These are phyloP conservation scores for Dissophora globulifera DNA, from an alignment of 192 early-diverging fungal genomes.

Conservation along the genomic window DNA sequence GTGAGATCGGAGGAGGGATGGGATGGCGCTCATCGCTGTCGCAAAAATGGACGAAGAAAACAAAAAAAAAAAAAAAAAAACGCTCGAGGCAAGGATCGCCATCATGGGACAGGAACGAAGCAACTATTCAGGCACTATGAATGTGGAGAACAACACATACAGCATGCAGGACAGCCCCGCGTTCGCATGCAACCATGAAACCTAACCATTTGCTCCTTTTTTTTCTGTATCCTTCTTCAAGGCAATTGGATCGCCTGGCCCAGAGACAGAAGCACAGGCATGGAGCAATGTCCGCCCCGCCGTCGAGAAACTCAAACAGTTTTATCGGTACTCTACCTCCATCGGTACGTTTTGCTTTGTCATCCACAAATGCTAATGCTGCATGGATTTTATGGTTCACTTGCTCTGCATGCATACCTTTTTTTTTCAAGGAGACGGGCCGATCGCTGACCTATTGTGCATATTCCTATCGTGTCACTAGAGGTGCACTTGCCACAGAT, in stretches of 20 bases:
- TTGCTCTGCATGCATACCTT: no score
- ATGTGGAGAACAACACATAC: no score
- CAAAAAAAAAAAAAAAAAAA: no score
- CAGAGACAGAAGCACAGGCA: conserved; percentile 87
- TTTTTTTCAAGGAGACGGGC: no score
- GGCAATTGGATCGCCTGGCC: conserved; percentile 87
- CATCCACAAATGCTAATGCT: background rate
- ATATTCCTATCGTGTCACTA: conserved; percentile 34
- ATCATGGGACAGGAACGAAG: no score
- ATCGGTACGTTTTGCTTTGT: conserved; percentile 70
- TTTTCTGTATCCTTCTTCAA: conserved; percentile 16
- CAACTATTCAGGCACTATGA: no score
- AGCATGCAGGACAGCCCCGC: no score
- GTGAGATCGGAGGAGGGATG: no score
- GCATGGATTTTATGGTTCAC: background rate
- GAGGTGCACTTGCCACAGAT: conserved; percentile 72
- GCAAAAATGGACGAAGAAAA: no score
- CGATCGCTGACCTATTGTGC: background rate
- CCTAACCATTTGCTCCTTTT: background rate
- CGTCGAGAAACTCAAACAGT: conserved; percentile 79
- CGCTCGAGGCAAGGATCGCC: no score
- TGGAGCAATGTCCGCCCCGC: conserved; percentile 89
- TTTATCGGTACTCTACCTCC: conserved; percentile 82
- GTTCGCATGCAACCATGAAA: no score
- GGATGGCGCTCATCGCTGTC: no score